Evolutionary conservation across 768 basidiomycete genomes (phyloP), one percentile per base, ranked within the genome.

Genomic region (Xanthoconium stramineum): DNA sequence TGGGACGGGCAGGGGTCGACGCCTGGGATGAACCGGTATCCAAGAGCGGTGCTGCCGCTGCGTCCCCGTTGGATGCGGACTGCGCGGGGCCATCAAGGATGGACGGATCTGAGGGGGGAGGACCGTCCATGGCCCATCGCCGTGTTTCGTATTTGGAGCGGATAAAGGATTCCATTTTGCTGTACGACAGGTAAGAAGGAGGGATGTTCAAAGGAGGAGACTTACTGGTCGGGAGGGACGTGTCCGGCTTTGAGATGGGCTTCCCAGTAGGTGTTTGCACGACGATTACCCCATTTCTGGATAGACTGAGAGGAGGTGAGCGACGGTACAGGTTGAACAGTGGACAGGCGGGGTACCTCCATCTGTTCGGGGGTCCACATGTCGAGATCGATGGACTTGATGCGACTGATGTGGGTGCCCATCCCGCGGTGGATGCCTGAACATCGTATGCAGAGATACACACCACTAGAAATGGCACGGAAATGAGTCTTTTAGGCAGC

Each of bases 321-420:
- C 45, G 19, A 28, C 32, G 24, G 53, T 38, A 28, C 37, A 24
- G 46, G 30, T 29, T 30, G 24, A 47, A 39, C 1, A 19, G 17
- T 6, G 14, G 43, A 14, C 55, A 29, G 61, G 81, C 8, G 46
- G 12, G 7, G 58, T 63, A 94, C 94, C 75, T 87, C 85, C 89
- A 99, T 95, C 75, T 99, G 96, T 60, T 98, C 94, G 3, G 93
- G 92, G 9, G 93, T 96, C 96, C 96, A 99, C 17, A 90, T 84
- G 65, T 99, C 96, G 52, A 99, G 85, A 75, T 99, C 96, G 52
- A 99, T 91, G 3, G 94, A 96, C 68, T 97, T 97, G 69, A 99
- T 91, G 68, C 89, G 91, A 75, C 90, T 91, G 72, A 98, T 97
- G 72, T 99, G 96, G 0, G 96, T 98, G 57, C 96, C 96, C 93